Base-by-base conservation (phyloP, 768 basidiomycete species). In the Coprinopsis sp. region DNA sequence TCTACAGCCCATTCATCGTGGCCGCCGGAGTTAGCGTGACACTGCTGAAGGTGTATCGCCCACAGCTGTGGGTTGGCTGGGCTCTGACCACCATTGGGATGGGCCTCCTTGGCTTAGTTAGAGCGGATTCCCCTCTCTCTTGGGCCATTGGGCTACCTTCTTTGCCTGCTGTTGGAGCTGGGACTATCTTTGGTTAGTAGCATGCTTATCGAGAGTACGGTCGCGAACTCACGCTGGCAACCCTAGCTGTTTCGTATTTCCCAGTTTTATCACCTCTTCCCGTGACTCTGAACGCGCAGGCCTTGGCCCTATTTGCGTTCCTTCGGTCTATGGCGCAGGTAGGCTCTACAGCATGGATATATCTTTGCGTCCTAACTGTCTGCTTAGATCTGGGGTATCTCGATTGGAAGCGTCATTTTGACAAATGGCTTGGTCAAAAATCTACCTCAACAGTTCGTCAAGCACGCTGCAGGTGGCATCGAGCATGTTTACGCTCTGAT, bases 401-500 rank as follows among this genome's bases (percentile, higher is more conserved):
- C 74, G 0, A 71, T 83, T 45, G 73, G 73, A 1, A 64, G 62
- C 7, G 68, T 73, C 0, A 63, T 81, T 36, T 65, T 83, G 10
- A 72, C 79, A 50, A 83, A 79, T 58, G 51, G 73, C 41, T 68
- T 83, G 5, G 54, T 59, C 3, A 60, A 54, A 30, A 53, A 46
- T 0, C 70, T 83, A 0, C 78, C 82, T 0, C 24, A 48, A 1
- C 63, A 50, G 1, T 74, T 78, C 40, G 23, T 63, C 14, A 43
- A 52, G 0, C 50, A 59, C 33, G 56, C 74, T 46, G 66, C 70
- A 0, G 48, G 54, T 31, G 71, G 69, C 6, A 51, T 61, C 14
- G 64, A 70, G 37, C 57, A 76, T 36, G 57, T 71, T 5, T 78
- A 71, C 52, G 60, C 68, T 2, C 63, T 67, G 21, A 77, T 80